Percentiles rank a stretch among this genome's conserved stretches.
Evolutionary conservation across 768 basidiomycete genomes (phyloP).

Genomic region (Cubamyces sp.): DNA sequence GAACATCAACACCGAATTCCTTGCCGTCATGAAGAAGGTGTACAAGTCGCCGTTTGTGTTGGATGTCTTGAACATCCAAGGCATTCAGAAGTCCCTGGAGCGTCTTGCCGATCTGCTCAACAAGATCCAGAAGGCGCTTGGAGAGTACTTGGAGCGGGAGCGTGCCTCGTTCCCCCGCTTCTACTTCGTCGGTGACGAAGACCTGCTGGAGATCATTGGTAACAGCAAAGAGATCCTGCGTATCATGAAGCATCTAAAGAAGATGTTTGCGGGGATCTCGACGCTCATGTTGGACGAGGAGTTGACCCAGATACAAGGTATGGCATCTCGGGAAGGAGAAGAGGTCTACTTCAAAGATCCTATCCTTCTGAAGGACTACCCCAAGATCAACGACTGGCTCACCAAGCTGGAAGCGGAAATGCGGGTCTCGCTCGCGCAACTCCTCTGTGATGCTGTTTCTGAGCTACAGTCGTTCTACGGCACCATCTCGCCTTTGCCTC

Average conservation of each 20-base stretch:
- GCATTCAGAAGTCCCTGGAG: constrained; percentile 96
- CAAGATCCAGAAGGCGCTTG: constrained; percentile 99
- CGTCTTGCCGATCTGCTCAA: constrained; percentile 93
- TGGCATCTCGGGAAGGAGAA: constrained; percentile 96
- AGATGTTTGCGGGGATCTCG: constrained; percentile 99
- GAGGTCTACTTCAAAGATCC: constrained; percentile 84
- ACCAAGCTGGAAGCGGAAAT: constrained; percentile 91
- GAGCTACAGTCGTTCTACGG: constrained; percentile 86
- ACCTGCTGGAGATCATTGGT: constrained; percentile 97
- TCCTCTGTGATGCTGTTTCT: constrained; percentile 77
- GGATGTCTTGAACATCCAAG: constrained; percentile 95
- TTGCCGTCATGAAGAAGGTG: constrained; percentile 99
- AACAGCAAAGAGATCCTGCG: constrained; percentile 99
- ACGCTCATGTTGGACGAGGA: constrained; percentile 89
- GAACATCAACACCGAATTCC: constrained; percentile 98
- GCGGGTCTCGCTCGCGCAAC: constrained; percentile 83
- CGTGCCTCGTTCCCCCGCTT: constrained; percentile 98
- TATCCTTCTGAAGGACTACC: constrained; percentile 88
- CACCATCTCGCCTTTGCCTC: constrained; percentile 57
- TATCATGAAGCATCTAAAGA: constrained; percentile 99
- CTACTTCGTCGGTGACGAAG: constrained; percentile 99
- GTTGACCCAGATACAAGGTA: constrained; percentile 84
- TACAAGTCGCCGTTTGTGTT: constrained; percentile 98
- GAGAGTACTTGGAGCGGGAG: constrained; percentile 98
- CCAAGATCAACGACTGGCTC: constrained; percentile 99